These are phyloP conservation scores for Bipolaris gigantea DNA, from an alignment of 2,329 filamentous ascomycete genomes.

Conservation along the genomic window DNA sequence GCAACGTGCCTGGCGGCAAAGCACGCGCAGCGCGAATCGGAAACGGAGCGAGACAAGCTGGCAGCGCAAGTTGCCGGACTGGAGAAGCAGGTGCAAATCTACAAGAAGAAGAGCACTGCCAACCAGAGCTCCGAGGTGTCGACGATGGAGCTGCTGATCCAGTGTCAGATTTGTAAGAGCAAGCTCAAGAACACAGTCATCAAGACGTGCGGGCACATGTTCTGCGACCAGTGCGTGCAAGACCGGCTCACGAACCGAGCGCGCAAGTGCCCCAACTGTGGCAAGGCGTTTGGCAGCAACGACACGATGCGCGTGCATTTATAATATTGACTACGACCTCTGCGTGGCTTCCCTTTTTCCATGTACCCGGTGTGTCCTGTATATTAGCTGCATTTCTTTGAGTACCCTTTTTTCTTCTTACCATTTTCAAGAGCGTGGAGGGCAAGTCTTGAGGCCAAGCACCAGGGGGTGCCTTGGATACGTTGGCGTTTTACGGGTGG, in stretches of 20 bases:
- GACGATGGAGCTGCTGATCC: constrained; percentile 75
- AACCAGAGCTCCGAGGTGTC: constrained; percentile 83
- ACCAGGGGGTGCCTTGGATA: constrained; percentile 3
- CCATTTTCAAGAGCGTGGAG: constrained; percentile 5
- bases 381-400: constrained; percentile 16
- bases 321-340: constrained; percentile 9
- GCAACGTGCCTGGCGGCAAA: constrained; percentile 66
- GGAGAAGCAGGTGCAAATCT: constrained; percentile 80
- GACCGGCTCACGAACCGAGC: constrained; percentile 86
- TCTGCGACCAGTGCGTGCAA: constrained; percentile 89
- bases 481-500: constrained; percentile 13
- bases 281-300: constrained; percentile 84
- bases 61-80: constrained; percentile 75
- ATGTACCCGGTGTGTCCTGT: constrained; percentile 8
- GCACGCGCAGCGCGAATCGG: constrained; percentile 61
- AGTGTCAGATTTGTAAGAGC: constrained; percentile 89
- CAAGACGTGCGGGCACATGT: constrained; percentile 92
- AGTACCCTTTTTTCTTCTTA: constrained; percentile 5
- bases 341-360: not conserved
- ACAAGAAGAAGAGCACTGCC: constrained; percentile 79
- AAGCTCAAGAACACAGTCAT: constrained; percentile 94
- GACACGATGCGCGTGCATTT: constrained; percentile 72
- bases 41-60: constrained; percentile 76
- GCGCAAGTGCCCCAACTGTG: constrained; percentile 94
- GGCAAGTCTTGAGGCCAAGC: constrained; percentile 6